phyloP scores from a whole-genome alignment of 306 rosid genomes.

The Malus fusca region DNA sequence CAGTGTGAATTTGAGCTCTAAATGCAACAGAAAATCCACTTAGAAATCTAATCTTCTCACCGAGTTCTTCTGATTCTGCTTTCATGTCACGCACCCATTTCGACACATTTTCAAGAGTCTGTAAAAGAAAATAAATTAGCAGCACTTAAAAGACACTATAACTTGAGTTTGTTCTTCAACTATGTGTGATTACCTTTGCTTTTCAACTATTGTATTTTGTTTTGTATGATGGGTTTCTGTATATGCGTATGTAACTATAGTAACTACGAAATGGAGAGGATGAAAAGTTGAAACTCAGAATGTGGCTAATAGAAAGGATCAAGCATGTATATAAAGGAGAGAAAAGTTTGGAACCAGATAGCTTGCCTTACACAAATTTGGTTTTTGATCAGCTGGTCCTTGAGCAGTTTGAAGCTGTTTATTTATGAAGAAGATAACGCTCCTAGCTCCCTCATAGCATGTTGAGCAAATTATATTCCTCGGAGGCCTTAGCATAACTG shows the following conservation, averaged over 20 bases:
- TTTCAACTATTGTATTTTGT: no score
- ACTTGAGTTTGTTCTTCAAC: background rate
- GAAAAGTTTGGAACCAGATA: slow-evolving; percentile 15
- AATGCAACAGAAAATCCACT: slow-evolving; percentile 43
- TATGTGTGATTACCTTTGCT: background rate
- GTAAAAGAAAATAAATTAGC: background rate
- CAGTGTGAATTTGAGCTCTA: slow-evolving; percentile 53
- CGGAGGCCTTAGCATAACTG: slow-evolving; percentile 66
- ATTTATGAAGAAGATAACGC: slow-evolving; percentile 43
- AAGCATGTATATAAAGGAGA: background rate
- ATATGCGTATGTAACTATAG: background rate
- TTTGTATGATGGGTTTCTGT: no score
- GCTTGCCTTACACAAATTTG: slow-evolving; percentile 72
- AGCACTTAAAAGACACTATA: background rate
- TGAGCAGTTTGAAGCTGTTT: slow-evolving; percentile 32
- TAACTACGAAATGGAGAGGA: background rate
- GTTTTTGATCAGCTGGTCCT: background rate
- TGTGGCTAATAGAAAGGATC: background rate
- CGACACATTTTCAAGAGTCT: slow-evolving; percentile 45
- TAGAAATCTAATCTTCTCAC: slow-evolving; percentile 40
- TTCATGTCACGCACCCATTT: slow-evolving; percentile 32
- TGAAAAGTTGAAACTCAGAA: background rate
- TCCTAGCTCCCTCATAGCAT: slow-evolving; percentile 74
- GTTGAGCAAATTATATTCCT: slow-evolving; percentile 70
- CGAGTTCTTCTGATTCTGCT: slow-evolving; percentile 26